Percentiles rank a stretch among this genome's conserved stretches.
Evolutionary conservation across 192 early-diverging fungal species (phyloP).

Genomic region (Coemansia sp.): DNA sequence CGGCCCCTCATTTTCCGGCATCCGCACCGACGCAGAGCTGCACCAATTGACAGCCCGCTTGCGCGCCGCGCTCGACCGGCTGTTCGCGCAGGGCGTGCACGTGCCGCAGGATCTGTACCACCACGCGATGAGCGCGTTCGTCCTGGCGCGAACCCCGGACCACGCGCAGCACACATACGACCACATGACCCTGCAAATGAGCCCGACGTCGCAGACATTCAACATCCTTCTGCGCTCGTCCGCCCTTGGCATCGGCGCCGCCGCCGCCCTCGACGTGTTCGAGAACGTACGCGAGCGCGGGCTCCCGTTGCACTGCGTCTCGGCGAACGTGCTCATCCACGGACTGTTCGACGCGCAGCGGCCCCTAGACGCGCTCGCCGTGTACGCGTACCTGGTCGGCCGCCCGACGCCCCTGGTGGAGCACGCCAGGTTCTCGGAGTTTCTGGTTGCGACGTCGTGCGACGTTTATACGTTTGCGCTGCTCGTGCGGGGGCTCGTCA

Average conservation of each 20-base stretch:
- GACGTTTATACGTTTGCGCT: conserved; percentile 30
- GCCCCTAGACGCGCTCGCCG: conserved; percentile 13
- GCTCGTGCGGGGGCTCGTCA: conserved; percentile 24
- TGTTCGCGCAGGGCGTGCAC: neutral
- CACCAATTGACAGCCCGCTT: conserved; percentile 4
- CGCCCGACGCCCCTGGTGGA: conserved; percentile 27
- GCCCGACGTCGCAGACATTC: conserved; percentile 33
- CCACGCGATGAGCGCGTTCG: conserved; percentile 32
- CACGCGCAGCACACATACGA: conserved; percentile 26
- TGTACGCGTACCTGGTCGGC: conserved; percentile 35
- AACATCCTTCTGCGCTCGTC: conserved; percentile 27
- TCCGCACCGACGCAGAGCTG: neutral
- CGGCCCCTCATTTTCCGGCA: neutral
- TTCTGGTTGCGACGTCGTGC: conserved; percentile 6
- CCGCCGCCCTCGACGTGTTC: conserved; percentile 8
- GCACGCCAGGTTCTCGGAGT: conserved; percentile 6
- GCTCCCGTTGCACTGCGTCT: conserved; percentile 16
- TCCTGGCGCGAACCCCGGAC: conserved; percentile 18
- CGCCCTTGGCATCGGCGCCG: conserved; percentile 15
- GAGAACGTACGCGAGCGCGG: conserved; percentile 7
- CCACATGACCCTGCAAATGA: conserved; percentile 28
- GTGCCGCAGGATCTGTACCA: conserved; percentile 36
- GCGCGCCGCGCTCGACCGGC: neutral
- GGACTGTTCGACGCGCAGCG: conserved; percentile 13
- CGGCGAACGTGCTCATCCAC: conserved; percentile 23